These are phyloP conservation scores for Myxozyma neglecta DNA, from an alignment of 805 yeast genomes.

Conservation along the genomic window DNA sequence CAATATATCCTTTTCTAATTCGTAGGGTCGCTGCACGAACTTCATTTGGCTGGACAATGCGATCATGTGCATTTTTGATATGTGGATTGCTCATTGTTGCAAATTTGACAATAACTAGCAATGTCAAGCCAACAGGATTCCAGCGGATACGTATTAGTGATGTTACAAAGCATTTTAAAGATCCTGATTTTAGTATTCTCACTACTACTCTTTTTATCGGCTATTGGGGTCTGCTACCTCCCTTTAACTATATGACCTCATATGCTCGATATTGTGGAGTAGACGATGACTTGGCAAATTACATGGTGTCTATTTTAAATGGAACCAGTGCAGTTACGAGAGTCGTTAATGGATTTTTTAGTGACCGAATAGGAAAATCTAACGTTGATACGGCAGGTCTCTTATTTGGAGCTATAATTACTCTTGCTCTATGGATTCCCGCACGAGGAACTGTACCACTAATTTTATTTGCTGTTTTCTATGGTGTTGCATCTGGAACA, in stretches of 20 bases:
- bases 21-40: neutral
- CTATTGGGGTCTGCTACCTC: conserved; percentile 38
- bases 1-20: conserved; percentile 50
- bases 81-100: conserved; percentile 36
- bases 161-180: conserved; percentile 4
- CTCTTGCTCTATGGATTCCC: conserved; percentile 64
- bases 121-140: conserved; percentile 25
- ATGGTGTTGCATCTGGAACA: conserved; percentile 41
- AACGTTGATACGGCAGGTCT: conserved; percentile 55
- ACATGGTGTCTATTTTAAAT: conserved; percentile 19
- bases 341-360: conserved; percentile 52
- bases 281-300: conserved; percentile 14
- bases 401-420: conserved; percentile 47
- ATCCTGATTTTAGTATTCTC: conserved; percentile 19
- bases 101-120: conserved; percentile 32
- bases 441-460: conserved; percentile 46
- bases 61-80: conserved; percentile 51
- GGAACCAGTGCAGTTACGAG: conserved; percentile 48
- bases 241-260: conserved; percentile 38
- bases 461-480: conserved; percentile 36
- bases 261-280: conserved; percentile 35
- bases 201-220: conserved; percentile 33
- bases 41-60: conserved; percentile 56
- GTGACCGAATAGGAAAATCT: conserved; percentile 56
- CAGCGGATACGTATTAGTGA: neutral